Percentiles rank a stretch among this genome's conserved stretches.
These are phyloP conservation scores for Malassezia furfur DNA, from an alignment of 1,284 basidiomycete species.

Conservation along the genomic window DNA sequence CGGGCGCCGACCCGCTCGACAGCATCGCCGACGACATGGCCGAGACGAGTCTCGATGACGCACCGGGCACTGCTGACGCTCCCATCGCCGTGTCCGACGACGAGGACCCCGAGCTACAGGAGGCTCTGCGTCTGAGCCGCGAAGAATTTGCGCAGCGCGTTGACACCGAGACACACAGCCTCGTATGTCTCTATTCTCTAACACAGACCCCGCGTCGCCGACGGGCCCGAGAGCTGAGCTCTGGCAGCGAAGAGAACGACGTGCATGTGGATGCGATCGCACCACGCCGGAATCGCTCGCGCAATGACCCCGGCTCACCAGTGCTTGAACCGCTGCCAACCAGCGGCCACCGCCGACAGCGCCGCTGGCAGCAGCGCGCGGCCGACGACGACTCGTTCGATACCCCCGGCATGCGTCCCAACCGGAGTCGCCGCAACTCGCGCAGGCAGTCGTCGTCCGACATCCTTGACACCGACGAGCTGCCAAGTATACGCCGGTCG, in stretches of 20 bases:
- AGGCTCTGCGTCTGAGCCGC: constrained; percentile 33
- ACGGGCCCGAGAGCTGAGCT: constrained; percentile 6
- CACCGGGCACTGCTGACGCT: background rate
- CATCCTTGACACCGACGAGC: background rate
- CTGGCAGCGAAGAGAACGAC: constrained; percentile 20
- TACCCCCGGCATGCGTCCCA: background rate
- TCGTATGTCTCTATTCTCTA: background rate
- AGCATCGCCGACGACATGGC: constrained; percentile 10
- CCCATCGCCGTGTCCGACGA: constrained; percentile 9
- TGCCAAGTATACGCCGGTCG: background rate
- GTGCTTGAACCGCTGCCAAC: background rate
- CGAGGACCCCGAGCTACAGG: constrained; percentile 32
- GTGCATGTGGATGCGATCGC: constrained; percentile 38
- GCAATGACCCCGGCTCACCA: background rate
- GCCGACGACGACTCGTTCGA: background rate
- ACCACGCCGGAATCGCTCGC: constrained; percentile 12
- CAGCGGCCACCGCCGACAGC: constrained; percentile 5
- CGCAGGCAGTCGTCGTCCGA: background rate
- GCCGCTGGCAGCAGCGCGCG: background rate
- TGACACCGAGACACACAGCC: background rate
- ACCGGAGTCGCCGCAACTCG: background rate
- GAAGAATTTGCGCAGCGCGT: constrained; percentile 3
- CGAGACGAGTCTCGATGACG: background rate
- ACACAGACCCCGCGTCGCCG: constrained; percentile 13
- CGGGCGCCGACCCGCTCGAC: background rate